These are phyloP conservation scores for Suillus weaverae DNA, from an alignment of 768 basidiomycete genomes.

Conservation along the genomic window DNA sequence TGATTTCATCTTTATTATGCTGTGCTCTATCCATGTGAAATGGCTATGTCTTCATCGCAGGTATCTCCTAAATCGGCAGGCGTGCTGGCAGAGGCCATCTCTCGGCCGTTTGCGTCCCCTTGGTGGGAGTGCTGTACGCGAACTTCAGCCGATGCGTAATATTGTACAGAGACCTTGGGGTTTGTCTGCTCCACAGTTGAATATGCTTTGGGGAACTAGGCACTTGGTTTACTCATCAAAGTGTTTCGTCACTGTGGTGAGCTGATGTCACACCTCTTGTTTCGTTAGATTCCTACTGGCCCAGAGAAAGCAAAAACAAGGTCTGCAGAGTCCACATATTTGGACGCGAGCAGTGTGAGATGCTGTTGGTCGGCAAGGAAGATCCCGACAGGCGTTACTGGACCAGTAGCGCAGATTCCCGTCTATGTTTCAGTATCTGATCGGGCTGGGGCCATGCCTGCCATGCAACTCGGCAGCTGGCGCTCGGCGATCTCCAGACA, in stretches of 20 bases:
- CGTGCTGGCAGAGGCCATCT: not conserved
- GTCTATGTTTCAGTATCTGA: not conserved
- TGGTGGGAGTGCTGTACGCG: not conserved
- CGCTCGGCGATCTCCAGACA: not conserved
- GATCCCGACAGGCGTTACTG: not conserved
- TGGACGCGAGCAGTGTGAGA: not conserved
- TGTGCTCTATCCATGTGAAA: not conserved
- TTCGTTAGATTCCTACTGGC: not conserved
- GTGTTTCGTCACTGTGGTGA: not conserved
- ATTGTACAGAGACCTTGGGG: not conserved
- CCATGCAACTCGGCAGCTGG: not conserved
- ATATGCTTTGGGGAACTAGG: not conserved
- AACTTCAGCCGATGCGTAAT: not conserved
- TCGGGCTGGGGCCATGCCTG: not conserved
- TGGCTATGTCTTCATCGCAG: not conserved
- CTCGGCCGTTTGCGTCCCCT: not conserved
- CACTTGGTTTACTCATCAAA: too few relatives aligned
- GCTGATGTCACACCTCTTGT: not conserved
- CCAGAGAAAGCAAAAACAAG: too few relatives aligned
- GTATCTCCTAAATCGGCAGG: not conserved
- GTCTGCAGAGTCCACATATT: not conserved
- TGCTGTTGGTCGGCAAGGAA: not conserved
- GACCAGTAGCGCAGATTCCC: not conserved
- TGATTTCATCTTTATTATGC: constrained; percentile 1
- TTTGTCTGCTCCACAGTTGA: not conserved